phyloP scores from a whole-genome alignment of 192 early-diverging fungal species.

The Kickxella alabastrina region DNA sequence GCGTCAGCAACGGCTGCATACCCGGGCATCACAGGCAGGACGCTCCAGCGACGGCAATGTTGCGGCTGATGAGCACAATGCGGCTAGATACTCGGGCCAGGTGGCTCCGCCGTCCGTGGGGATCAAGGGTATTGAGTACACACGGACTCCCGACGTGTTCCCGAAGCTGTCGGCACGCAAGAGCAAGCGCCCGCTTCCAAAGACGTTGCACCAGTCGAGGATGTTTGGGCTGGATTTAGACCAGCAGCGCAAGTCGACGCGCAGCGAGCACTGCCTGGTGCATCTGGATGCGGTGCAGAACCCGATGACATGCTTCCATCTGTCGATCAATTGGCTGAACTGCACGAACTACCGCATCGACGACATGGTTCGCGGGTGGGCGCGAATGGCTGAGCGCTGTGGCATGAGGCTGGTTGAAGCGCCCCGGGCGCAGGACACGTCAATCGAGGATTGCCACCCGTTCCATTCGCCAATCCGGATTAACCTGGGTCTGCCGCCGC shows the following conservation, averaged over 20 bases:
- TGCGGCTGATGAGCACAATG: too few species aligned
- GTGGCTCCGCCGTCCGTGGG: conserved; percentile 1
- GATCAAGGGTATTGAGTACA: conserved; percentile 1
- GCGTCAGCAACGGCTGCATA: not conserved
- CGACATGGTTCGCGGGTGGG: conserved; percentile 79
- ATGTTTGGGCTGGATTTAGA: conserved; percentile 80
- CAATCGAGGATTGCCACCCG: conserved; percentile 75
- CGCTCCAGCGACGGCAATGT: not conserved
- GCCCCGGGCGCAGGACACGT: conserved; percentile 52
- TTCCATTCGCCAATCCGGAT: conserved; percentile 79
- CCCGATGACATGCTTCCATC: conserved; percentile 82
- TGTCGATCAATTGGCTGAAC: conserved; percentile 92
- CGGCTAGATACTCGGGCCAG: too few species aligned
- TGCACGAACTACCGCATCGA: conserved; percentile 87
- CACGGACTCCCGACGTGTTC: conserved; percentile 23
- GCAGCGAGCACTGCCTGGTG: conserved; percentile 78
- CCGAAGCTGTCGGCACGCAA: conserved; percentile 10
- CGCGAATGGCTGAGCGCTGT: conserved; percentile 74
- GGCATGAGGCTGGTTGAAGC: conserved; percentile 89
- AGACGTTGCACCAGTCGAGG: conserved; percentile 59
- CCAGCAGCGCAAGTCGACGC: conserved; percentile 66
- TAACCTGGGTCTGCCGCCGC: conserved; percentile 59
- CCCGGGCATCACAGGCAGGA: not conserved
- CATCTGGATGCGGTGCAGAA: conserved; percentile 92
- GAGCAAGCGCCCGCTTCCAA: conserved; percentile 35